A percentile compares a stretch with the other conserved stretches of the same genome.
These are phyloP conservation scores for Torrubiellomyces zombiae DNA, from an alignment of 2,329 filamentous ascomycete species.

Conservation along the genomic window DNA sequence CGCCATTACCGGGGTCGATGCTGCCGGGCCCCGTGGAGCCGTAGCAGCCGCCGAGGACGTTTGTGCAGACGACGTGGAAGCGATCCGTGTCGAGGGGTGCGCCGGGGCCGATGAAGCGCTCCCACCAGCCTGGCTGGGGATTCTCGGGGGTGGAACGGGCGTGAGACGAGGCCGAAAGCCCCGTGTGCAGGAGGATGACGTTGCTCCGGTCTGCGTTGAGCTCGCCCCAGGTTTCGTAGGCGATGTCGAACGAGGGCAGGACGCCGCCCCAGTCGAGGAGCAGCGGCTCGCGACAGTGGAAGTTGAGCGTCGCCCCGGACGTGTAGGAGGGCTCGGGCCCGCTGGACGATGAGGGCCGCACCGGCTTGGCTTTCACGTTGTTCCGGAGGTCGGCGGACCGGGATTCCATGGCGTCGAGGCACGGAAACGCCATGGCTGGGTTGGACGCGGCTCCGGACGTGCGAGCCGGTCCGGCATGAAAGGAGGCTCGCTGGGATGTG, in stretches of 20 bases:
- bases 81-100: constrained; percentile 75
- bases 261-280: constrained; percentile 89
- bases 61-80: constrained; percentile 90
- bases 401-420: constrained; percentile 68
- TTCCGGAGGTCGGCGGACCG: constrained; percentile 55
- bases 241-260: constrained; percentile 75
- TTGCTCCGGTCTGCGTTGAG: constrained; percentile 72
- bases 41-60: constrained; percentile 90
- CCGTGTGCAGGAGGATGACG: constrained; percentile 82
- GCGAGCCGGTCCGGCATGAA: no score
- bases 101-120: constrained; percentile 89
- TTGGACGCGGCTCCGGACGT: constrained; percentile 45
- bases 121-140: constrained; percentile 91
- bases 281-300: constrained; percentile 56
- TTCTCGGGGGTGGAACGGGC: constrained; percentile 83
- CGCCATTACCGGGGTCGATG: constrained; percentile 72
- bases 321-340: constrained; percentile 94
- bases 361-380: constrained; percentile 29
- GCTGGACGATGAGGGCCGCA: constrained; percentile 36
- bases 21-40: constrained; percentile 85
- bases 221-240: constrained; percentile 83
- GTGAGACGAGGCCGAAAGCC: constrained; percentile 91
- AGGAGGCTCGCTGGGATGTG: no score
- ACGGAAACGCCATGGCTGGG: constrained; percentile 77
- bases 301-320: constrained; percentile 65